phyloP scores from a whole-genome alignment of 2,329 filamentous ascomycete genomes.

The Neopestalotiopsis clavispora region DNA sequence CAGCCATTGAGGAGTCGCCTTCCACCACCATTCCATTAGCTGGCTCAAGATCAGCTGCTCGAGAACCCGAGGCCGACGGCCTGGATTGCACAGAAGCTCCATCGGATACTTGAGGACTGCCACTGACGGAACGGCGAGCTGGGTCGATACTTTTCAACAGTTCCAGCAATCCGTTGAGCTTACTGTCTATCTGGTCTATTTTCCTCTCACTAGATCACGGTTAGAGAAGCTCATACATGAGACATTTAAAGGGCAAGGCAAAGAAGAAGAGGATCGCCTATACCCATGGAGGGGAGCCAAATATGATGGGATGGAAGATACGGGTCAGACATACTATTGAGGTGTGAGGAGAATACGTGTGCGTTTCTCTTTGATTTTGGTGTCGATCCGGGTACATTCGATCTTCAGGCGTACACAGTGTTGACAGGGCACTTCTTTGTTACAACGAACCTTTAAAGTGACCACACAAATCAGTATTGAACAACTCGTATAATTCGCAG shows the following conservation, averaged over 20 bases:
- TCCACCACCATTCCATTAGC: conserved; percentile 48
- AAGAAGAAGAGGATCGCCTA: neutral
- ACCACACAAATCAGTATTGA: neutral
- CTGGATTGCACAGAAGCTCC: neutral
- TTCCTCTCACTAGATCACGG: conserved; percentile 18
- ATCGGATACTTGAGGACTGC: conserved; percentile 19
- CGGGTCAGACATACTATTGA: conserved; percentile 13
- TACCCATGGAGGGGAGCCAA: neutral
- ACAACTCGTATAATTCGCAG: neutral
- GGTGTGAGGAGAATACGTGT: conserved; percentile 18
- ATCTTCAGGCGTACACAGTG: conserved; percentile 13
- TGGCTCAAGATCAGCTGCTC: neutral
- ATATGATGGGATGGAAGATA: no score
- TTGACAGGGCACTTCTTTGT: conserved; percentile 16
- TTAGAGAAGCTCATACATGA: neutral
- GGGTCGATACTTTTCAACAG: neutral
- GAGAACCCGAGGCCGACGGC: neutral
- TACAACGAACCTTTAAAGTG: conserved; percentile 17
- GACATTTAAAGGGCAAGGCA: neutral
- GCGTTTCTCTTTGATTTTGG: conserved; percentile 8
- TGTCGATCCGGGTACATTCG: conserved; percentile 13
- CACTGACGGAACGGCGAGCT: conserved; percentile 25
- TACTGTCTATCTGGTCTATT: conserved; percentile 37
- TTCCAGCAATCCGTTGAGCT: conserved; percentile 30
- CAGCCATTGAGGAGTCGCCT: conserved; percentile 53